Conservation (phyloP, 306 rosid genomes). For the Adenanthera pavonina region DNA sequence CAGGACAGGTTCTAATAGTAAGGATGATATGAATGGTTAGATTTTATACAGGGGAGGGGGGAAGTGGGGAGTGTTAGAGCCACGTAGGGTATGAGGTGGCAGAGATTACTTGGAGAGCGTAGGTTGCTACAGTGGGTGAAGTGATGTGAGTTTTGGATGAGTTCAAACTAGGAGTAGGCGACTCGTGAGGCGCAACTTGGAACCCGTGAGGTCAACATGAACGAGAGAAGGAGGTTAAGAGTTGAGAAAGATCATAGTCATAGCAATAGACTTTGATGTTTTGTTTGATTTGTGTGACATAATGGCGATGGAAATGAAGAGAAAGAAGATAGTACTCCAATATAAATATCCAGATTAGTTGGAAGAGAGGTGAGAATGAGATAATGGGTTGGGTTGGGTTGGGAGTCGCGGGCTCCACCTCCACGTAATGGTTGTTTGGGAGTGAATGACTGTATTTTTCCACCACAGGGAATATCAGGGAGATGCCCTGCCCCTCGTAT, state of each 20-base stretch:
- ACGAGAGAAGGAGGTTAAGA: too few relatives aligned
- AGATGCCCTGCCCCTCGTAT: slow-evolving; percentile 46
- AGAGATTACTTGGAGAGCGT: background rate
- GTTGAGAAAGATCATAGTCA: too few relatives aligned
- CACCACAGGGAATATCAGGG: slow-evolving; percentile 40
- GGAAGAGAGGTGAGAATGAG: too few relatives aligned
- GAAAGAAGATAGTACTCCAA: too few relatives aligned
- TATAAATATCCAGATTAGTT: too few relatives aligned
- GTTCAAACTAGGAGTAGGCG: too few relatives aligned
- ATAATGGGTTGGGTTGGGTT: too few relatives aligned
- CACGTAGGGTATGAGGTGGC: background rate
- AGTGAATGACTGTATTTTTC: background rate
- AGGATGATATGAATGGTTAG: background rate
- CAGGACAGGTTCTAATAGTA: background rate
- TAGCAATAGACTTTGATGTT: too few relatives aligned
- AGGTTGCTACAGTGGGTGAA: background rate
- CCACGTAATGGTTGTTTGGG: slow-evolving; percentile 15
- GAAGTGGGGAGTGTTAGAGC: background rate
- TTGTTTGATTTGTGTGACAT: too few relatives aligned
- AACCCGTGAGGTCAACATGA: too few relatives aligned
- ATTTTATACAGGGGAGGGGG: background rate
- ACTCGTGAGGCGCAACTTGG: too few relatives aligned
- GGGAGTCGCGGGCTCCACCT: slow-evolving; percentile 29
- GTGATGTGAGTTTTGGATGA: background rate
- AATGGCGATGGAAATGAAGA: too few relatives aligned